phyloP scores from a whole-genome alignment of 108 stramenopile species.

The Nitzschia sp. region DNA sequence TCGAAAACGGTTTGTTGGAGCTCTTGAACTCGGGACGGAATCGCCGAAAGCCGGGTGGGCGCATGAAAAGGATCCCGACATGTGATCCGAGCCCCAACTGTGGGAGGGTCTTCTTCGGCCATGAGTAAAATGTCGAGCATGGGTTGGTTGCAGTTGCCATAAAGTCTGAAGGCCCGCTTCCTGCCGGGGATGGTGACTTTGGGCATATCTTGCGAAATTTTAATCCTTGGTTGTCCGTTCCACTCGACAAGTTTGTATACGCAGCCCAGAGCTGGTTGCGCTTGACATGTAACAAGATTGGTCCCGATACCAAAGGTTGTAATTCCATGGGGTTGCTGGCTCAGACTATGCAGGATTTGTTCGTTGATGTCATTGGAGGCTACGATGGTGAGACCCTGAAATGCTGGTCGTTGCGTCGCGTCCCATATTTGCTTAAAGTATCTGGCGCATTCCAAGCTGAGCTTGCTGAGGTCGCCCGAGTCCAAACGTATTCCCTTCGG shows the following conservation, averaged over 20 bases:
- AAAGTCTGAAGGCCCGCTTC: constrained; percentile 89
- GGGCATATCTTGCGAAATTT: constrained; percentile 87
- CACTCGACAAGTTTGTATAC: constrained; percentile 95
- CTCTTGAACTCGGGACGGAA: constrained; percentile 66
- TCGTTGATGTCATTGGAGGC: constrained; percentile 99
- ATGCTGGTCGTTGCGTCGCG: constrained; percentile 27
- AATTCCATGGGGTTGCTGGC: constrained; percentile 87
- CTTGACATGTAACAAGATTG: constrained; percentile 97
- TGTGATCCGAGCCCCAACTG: constrained; percentile 64
- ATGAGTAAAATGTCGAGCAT: constrained; percentile 86
- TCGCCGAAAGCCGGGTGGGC: constrained; percentile 81
- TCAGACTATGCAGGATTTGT: constrained; percentile 66
- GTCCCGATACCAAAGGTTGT: constrained; percentile 97
- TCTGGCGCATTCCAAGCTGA: constrained; percentile 65
- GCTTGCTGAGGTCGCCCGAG: constrained; percentile 91
- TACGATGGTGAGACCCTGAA: constrained; percentile 81
- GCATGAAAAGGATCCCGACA: constrained; percentile 93
- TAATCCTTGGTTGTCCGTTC: constrained; percentile 88
- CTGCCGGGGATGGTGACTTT: constrained; percentile 89
- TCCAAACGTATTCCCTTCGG: constrained; percentile 95
- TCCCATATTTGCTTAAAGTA: constrained; percentile 41
- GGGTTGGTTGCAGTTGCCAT: constrained; percentile 67
- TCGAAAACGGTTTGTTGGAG: constrained; percentile 90
- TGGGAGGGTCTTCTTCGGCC: constrained; percentile 50
- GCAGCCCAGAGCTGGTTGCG: constrained; percentile 98